A percentile compares a stretch with the other conserved stretches of the same genome.
These are phyloP conservation scores for Xanthoconium stramineum DNA, from an alignment of 768 basidiomycete species.

Conservation along the genomic window DNA sequence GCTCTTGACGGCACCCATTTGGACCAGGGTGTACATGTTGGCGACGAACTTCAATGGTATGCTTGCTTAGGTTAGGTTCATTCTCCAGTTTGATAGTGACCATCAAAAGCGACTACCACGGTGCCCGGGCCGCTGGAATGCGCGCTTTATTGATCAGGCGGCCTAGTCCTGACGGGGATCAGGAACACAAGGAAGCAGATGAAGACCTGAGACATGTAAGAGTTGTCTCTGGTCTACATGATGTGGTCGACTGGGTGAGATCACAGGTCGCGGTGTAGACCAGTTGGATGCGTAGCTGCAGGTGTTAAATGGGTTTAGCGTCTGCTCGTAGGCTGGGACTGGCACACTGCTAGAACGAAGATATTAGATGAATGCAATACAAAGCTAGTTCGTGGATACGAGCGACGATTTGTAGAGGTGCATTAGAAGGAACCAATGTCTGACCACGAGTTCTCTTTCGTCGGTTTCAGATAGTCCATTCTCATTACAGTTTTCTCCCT, in stretches of 20 bases:
- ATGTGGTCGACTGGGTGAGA: conserved; percentile 38
- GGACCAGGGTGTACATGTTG: conserved; percentile 62
- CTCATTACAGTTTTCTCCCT: conserved; percentile 43
- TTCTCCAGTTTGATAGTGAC: conserved; percentile 1
- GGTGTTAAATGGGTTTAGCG: neutral
- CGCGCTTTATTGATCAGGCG: conserved; percentile 57
- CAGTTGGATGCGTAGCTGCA: neutral
- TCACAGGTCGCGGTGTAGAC: conserved; percentile 8
- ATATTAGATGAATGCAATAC: conserved; percentile 1
- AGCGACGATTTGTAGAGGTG: neutral
- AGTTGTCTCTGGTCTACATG: conserved; percentile 37
- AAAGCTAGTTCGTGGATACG: neutral
- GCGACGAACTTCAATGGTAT: conserved; percentile 69
- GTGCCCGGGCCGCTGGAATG: conserved; percentile 54
- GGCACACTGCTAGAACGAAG: neutral
- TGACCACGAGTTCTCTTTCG: conserved; percentile 26
- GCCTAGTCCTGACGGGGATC: conserved; percentile 44
- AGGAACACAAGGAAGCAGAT: conserved; percentile 39
- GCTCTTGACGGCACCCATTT: neutral
- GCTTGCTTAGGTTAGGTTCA: conserved; percentile 12
- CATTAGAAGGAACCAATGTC: conserved; percentile 17
- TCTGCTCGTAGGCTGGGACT: neutral
- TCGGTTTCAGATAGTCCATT: conserved; percentile 23
- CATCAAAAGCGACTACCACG: conserved; percentile 57
- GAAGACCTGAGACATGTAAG: conserved; percentile 41